Base-by-base conservation (phyloP, 129 eudicot species). In the Lonicera japonica region DNA sequence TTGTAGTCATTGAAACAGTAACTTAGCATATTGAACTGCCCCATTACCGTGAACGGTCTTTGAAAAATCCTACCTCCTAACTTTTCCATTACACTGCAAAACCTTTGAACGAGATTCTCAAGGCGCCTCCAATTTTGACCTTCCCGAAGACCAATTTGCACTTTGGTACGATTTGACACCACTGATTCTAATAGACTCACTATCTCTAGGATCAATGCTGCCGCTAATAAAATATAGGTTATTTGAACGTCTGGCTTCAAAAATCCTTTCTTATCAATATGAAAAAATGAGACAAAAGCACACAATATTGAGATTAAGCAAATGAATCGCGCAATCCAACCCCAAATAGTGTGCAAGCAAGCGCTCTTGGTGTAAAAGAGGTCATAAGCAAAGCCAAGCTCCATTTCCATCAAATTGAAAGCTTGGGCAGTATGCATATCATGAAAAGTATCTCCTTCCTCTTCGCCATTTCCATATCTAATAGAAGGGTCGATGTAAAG, bases 331-430 rank as follows among this genome's bases (percentile, higher is more conserved):
- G 52, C 52, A 60, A 39, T 8, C 65, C 65, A 60, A 20, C 65
- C 65, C 18, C 25, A 39, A 12, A 60, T 3, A 0, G 65, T 18
- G 25, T 60, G 51, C 3, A 20, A 18, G 17, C 16, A 60, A 19
- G 22, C 65, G 38, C 52, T 60, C 10, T 39, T 60, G 52, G 65
- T 60, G 65, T 60, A 60, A 25, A 60, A 60, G 22, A 60, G 10
- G 22, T 60, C 65, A 13, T 60, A 60, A 14, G 65, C 65, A 60
- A 60, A 60, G 38, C 52, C 39, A n/a, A 60, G 53, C 21, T 60
- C 65, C 3, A 21, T 13, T 23, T 55, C 60, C 38, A 55, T 55
- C 16, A 55, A 23, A 1, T 21, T 5, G 4, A 55, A 55, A 25
- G 60, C 60, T 5, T 23, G 5, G 22, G 3, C 15, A 25, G 11